Conservation (phyloP, 192 early-diverging fungal species). For the Coemansia sp. region DNA sequence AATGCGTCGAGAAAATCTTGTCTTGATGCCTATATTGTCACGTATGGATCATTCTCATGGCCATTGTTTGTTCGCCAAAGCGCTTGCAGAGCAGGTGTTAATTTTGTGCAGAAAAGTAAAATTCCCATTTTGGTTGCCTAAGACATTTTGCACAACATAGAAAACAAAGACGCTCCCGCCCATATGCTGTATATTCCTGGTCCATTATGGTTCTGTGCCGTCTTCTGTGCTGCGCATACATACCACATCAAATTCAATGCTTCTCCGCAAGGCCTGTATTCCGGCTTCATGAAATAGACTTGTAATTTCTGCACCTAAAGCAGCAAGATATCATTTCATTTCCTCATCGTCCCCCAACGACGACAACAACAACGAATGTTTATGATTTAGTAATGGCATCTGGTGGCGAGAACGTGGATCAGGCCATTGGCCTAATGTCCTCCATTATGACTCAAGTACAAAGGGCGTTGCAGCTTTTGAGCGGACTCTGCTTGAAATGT, state of each 20-base stretch:
- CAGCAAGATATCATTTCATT: conserved; percentile 3
- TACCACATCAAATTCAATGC: conserved; percentile 5
- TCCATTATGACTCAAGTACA: background rate
- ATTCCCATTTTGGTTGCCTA: no score
- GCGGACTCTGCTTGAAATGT: background rate
- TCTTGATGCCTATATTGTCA: conserved; percentile 7
- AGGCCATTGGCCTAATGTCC: background rate
- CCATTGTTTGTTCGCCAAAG: background rate
- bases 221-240: conserved; percentile 3
- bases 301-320: conserved; percentile 76
- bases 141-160: no score
- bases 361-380: conserved; percentile 4
- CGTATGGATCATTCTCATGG: background rate
- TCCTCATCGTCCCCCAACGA: background rate
- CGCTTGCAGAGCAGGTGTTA: background rate
- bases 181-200: background rate
- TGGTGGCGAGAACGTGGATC: conserved; percentile 8
- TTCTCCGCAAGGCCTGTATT: conserved; percentile 61
- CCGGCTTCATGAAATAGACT: conserved; percentile 84
- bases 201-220: background rate
- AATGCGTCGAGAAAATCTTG: conserved; percentile 11
- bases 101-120: background rate
- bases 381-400: background rate
- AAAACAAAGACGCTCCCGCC: background rate
- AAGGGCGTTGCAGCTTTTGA: background rate